Evolutionary conservation across 2,329 filamentous ascomycete genomes (phyloP).

Genomic region (Arthrobotrys entomopaga): DNA sequence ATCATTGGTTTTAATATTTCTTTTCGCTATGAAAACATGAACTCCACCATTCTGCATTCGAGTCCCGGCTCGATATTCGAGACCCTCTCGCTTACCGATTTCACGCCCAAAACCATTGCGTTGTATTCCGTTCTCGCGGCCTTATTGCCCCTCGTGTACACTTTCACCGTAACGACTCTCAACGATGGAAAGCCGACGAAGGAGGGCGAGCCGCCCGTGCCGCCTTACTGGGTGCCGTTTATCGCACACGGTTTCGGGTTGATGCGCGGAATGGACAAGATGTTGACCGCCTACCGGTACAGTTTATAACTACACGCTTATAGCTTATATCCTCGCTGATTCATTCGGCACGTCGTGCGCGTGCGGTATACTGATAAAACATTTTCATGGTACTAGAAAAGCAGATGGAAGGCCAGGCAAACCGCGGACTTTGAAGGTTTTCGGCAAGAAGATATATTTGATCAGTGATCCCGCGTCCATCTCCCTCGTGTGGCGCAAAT

Average conservation of each 20-base stretch:
- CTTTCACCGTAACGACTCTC: slow-evolving; percentile 24
- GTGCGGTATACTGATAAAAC: neutral
- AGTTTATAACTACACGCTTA: neutral
- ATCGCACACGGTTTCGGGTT: slow-evolving; percentile 34
- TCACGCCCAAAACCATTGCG: slow-evolving; percentile 30
- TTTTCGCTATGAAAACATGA: slow-evolving; percentile 19
- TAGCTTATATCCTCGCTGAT: too few species aligned
- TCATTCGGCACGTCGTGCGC: too few species aligned
- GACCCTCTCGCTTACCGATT: slow-evolving; percentile 29
- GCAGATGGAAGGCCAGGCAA: slow-evolving; percentile 15
- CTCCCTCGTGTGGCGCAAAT: slow-evolving; percentile 42
- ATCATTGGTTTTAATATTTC: too few species aligned
- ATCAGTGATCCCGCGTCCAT: slow-evolving; percentile 29
- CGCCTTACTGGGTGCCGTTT: slow-evolving; percentile 46
- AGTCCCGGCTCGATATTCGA: slow-evolving; percentile 25
- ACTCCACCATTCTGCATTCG: slow-evolving; percentile 25
- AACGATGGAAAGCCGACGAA: slow-evolving; percentile 49
- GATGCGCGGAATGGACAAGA: slow-evolving; percentile 18
- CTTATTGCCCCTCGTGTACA: slow-evolving; percentile 33
- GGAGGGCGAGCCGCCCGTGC: slow-evolving; percentile 40
- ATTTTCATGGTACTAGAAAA: slow-evolving; percentile 18
- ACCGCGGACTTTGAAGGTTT: slow-evolving; percentile 29
- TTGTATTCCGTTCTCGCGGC: slow-evolving; percentile 40
- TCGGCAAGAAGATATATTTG: slow-evolving; percentile 46
- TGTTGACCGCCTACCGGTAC: slow-evolving; percentile 25